A percentile compares a stretch with the other conserved stretches of the same genome.
These are phyloP conservation scores for Ophiostoma piceae DNA, from an alignment of 2,329 filamentous ascomycete species.

Conservation along the genomic window DNA sequence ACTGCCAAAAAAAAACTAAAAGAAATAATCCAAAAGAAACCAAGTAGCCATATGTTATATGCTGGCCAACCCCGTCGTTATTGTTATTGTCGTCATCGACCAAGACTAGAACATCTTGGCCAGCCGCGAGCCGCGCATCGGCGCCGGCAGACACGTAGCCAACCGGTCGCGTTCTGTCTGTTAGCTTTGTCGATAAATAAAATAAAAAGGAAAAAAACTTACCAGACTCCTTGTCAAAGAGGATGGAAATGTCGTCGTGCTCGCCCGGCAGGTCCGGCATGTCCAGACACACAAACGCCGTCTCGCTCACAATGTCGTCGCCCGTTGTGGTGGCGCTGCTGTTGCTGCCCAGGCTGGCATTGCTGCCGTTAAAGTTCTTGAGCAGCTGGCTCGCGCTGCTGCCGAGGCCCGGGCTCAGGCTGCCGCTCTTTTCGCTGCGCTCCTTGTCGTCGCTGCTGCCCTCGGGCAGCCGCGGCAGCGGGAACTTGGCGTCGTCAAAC, in stretches of 20 bases:
- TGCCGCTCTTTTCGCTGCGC: conserved; percentile 34
- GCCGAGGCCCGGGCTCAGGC: background rate
- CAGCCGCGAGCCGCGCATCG: conserved; percentile 45
- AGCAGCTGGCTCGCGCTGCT: background rate
- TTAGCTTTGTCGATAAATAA: no score
- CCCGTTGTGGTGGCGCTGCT: conserved; percentile 35
- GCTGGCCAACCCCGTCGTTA: background rate
- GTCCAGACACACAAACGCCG: conserved; percentile 76
- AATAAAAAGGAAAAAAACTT: conserved; percentile 39
- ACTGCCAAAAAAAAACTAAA: background rate
- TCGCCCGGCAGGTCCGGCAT: conserved; percentile 84
- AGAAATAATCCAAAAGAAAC: background rate
- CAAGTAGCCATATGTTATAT: background rate
- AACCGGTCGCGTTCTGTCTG: conserved; percentile 51
- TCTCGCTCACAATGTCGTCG: conserved; percentile 37
- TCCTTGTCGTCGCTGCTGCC: conserved; percentile 36
- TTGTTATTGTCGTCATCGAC: background rate
- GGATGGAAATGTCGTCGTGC: conserved; percentile 83
- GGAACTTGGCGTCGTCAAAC: conserved; percentile 87
- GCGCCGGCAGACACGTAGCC: conserved; percentile 49
- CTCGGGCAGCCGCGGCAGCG: conserved; percentile 57
- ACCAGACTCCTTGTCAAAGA: conserved; percentile 77
- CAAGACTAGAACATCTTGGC: conserved; percentile 24
- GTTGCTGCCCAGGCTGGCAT: conserved; percentile 18
- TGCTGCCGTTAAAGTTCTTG: conserved; percentile 40